Evolutionary conservation across 2,329 filamentous ascomycete species (phyloP), one percentile per base, ranked within the genome.

Genomic region (Lojkania enalia): DNA sequence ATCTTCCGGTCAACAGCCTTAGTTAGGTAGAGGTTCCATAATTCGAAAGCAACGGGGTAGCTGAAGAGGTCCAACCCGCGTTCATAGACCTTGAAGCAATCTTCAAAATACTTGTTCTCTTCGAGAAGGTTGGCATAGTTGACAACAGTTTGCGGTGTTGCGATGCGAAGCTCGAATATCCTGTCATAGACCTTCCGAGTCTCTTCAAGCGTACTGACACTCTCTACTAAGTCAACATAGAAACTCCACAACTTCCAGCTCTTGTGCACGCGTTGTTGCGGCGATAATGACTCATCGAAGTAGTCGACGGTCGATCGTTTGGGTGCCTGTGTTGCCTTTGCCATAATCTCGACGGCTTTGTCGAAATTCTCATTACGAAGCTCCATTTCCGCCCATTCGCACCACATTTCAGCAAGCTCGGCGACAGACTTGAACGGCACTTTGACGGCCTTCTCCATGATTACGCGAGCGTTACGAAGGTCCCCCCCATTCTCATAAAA

Each of bases 191-290:
- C 86, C 67, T 90, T 92, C 67, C 84, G 88, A 0, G 92, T 96
- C 71, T 97, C 92, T 16, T 96, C 90, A 13, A 99, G 73, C 0
- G 87, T 89, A 49, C 88, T 86, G 21, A 96, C 91, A 68, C 90
- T 96, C 70, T 99, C 94, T 2, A 99, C 91, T 1, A 99, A 81
- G 67, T 99, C 94, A 30, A 99, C 91, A 61, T 99, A 99, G 76
- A 99, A 99, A 71, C 90, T 96, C 94, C 94, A 99, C 9, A 99
- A 74, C 70, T 97, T 99, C 94, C 94, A 99, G 66, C 90, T 96
- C 77, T 99, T 99, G 75, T 99, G 94, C 2, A 99, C 88, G 51
- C 95, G 83, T 74, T 97, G 94, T 67, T 99, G 94, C 3, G 94
- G 92, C 1, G 90, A 90, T 5, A 99, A 76, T 0, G 83, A 90